These are phyloP conservation scores for Chionographis japonica DNA, from an alignment of 106 monocot species.

Conservation along the genomic window DNA sequence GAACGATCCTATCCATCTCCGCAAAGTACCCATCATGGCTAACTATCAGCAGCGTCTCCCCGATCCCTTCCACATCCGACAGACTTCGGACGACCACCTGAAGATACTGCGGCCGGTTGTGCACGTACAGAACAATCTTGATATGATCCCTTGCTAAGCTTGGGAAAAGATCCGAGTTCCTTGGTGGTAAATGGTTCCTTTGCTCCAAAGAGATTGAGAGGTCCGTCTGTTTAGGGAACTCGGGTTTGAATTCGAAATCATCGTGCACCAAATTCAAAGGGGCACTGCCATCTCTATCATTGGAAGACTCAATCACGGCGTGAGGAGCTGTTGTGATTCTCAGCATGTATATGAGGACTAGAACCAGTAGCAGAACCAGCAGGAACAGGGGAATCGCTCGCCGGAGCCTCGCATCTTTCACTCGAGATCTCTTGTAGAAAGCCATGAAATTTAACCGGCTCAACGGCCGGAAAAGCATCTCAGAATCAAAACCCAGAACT, in stretches of 20 bases:
- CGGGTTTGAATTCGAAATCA: constrained; percentile 34
- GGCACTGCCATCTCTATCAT: not conserved
- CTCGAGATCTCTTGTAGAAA: constrained; percentile 35
- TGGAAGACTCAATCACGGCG: not conserved
- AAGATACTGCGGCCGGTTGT: constrained; percentile 92
- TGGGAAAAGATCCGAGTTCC: constrained; percentile 64
- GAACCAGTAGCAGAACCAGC: constrained; percentile 1
- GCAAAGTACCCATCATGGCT: constrained; percentile 91
- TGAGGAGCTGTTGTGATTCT: not conserved
- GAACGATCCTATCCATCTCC: constrained; percentile 87
- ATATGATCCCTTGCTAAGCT: constrained; percentile 56
- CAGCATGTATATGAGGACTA: constrained; percentile 13
- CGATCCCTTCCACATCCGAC: constrained; percentile 71
- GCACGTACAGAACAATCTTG: constrained; percentile 84
- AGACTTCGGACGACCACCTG: constrained; percentile 64
- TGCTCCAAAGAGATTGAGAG: constrained; percentile 51
- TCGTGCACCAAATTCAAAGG: not conserved
- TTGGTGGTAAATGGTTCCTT: constrained; percentile 58
- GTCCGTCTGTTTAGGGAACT: constrained; percentile 56
- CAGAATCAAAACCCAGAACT: too few relatives aligned
- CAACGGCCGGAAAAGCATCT: too few relatives aligned
- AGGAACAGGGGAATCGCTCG: constrained; percentile 21
- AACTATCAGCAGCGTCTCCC: constrained; percentile 82
- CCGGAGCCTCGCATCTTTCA: constrained; percentile 26
- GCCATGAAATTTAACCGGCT: constrained; percentile 11